Conservation (phyloP, 305 asterid genomes). For the Salvia sclarea region DNA sequence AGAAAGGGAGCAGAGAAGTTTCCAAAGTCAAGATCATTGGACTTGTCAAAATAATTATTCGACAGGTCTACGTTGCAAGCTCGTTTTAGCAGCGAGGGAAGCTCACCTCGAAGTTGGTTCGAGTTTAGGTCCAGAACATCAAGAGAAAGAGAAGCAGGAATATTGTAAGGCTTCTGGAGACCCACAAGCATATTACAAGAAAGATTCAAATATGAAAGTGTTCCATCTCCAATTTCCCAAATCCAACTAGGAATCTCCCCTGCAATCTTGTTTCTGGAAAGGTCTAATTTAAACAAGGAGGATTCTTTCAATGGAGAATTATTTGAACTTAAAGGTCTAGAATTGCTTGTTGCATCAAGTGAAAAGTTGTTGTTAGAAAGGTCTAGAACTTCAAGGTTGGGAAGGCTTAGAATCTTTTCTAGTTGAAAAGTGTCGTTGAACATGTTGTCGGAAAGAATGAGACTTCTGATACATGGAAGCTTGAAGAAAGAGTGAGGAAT, state of each 20-base stretch:
- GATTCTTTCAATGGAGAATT: slow-evolving; percentile 13
- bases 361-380: slow-evolving; percentile 41
- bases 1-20: background rate
- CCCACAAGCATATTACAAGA: slow-evolving; percentile 31
- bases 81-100: slow-evolving; percentile 32
- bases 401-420: slow-evolving; percentile 23
- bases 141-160: background rate
- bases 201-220: slow-evolving; percentile 19
- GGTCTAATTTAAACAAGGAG: slow-evolving; percentile 5
- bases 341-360: slow-evolving; percentile 23
- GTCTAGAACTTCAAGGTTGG: slow-evolving; percentile 13
- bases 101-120: slow-evolving; percentile 33
- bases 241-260: slow-evolving; percentile 39
- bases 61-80: slow-evolving; percentile 37
- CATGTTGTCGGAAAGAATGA: slow-evolving; percentile 26
- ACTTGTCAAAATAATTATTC: slow-evolving; percentile 30
- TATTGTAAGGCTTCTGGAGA: slow-evolving; percentile 38
- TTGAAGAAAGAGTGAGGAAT: slow-evolving; percentile 22
- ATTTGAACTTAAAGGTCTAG: background rate
- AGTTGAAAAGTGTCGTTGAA: slow-evolving; percentile 31
- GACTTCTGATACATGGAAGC: background rate
- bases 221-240: background rate
- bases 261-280: slow-evolving; percentile 40
- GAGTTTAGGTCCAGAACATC: slow-evolving; percentile 38
- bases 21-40: slow-evolving; percentile 23